A percentile compares a stretch with the other conserved stretches of the same genome.
phyloP scores from a whole-genome alignment of 2,329 filamentous ascomycete species.

The Fonsecaea multimorphosa region DNA sequence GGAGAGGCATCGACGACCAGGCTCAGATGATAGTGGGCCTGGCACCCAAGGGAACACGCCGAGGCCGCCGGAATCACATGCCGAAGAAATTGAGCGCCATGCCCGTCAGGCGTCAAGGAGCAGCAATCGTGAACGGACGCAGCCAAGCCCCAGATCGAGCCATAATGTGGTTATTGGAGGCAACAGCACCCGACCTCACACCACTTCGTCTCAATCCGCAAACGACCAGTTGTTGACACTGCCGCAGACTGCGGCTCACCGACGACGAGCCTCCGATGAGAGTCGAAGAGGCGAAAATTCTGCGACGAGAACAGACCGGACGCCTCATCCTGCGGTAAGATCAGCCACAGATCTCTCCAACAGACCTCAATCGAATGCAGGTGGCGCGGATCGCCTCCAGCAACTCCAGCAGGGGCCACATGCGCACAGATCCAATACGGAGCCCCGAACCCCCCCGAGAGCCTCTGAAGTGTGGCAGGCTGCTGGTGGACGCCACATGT shows the following conservation, averaged over 20 bases:
- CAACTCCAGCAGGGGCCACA: conserved; percentile 30
- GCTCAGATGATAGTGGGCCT: conserved; percentile 39
- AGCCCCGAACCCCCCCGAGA: conserved; percentile 30
- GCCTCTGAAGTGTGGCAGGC: conserved; percentile 35
- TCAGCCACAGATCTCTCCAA: conserved; percentile 69
- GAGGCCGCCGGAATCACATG: conserved; percentile 50
- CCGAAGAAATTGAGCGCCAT: conserved; percentile 46
- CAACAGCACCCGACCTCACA: conserved; percentile 20
- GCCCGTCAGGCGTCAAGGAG: conserved; percentile 42
- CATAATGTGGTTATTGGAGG: conserved; percentile 25
- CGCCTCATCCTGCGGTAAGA: conserved; percentile 52
- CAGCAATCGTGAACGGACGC: conserved; percentile 26
- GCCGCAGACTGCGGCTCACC: conserved; percentile 23
- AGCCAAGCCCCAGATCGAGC: conserved; percentile 33
- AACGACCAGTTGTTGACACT: conserved; percentile 28
- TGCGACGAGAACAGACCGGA: conserved; percentile 50
- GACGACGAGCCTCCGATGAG: conserved; percentile 42
- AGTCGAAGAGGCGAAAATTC: conserved; percentile 40
- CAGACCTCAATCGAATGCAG: conserved; percentile 37
- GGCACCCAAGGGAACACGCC: neutral
- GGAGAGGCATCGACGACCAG: conserved; percentile 59
- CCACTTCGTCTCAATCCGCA: conserved; percentile 24
- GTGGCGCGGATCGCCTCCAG: conserved; percentile 25
- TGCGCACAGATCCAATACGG: conserved; percentile 35
- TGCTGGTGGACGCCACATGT: conserved; percentile 22